A percentile compares a stretch with the other conserved stretches of the same genome.
phyloP scores from a whole-genome alignment of 2,329 filamentous ascomycete genomes.

The Tolypocladium pustulatum region DNA sequence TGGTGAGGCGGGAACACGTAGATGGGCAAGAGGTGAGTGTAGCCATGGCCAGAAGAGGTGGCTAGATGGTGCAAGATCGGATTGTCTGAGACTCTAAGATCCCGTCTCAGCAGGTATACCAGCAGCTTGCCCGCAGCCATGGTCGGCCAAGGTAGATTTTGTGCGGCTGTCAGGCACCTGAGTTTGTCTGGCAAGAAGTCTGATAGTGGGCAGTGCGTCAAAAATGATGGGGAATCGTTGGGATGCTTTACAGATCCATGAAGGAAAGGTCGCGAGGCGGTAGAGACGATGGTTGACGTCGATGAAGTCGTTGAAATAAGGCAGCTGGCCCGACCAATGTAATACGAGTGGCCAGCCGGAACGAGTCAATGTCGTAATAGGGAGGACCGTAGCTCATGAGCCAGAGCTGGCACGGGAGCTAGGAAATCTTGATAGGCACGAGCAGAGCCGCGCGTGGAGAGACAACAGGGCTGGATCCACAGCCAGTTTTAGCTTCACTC shows the following conservation, averaged over 20 bases:
- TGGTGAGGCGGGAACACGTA: conserved; percentile 62
- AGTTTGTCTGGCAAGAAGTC: background rate
- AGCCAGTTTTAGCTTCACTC: background rate
- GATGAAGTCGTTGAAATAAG: background rate
- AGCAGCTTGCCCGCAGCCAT: conserved; percentile 40
- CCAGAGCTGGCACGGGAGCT: background rate
- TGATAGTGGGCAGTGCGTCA: background rate
- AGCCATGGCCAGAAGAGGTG: conserved; percentile 37
- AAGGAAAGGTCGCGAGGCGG: background rate
- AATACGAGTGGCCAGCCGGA: background rate
- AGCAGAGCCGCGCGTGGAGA: background rate
- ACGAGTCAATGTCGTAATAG: conserved; percentile 5
- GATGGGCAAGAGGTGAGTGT: conserved; percentile 61
- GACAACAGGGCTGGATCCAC: background rate
- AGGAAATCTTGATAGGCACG: background rate
- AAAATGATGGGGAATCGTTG: background rate
- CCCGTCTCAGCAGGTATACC: conserved; percentile 62
- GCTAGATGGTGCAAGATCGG: conserved; percentile 54
- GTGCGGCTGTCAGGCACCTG: background rate
- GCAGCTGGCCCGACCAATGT: background rate
- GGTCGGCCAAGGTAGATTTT: background rate
- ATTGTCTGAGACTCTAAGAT: conserved; percentile 65
- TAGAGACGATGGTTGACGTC: background rate
- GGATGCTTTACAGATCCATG: background rate
- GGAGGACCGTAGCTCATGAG: background rate